Evolutionary conservation across 75 land plant genomes (phyloP).

Genomic region (Adiantum capillusveneris): DNA sequence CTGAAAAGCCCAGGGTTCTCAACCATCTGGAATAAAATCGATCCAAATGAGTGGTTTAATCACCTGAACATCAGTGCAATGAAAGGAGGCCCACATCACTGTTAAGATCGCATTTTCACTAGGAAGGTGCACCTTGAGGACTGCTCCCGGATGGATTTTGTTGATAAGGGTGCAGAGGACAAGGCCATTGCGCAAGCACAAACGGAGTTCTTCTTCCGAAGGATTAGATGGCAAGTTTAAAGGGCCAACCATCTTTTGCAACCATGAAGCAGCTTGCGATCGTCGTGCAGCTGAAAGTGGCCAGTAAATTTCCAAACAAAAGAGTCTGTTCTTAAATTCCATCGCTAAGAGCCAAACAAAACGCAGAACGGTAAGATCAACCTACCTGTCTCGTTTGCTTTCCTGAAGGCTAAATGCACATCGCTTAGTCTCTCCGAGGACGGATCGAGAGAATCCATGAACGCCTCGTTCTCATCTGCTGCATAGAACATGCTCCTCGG

Average conservation of each 20-base stretch:
- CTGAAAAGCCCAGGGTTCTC: constrained; percentile 52
- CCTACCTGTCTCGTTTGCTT: constrained; percentile 11
- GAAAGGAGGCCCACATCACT: neutral
- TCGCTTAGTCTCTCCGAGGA: constrained; percentile 6
- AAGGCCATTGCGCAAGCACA: constrained; percentile 72
- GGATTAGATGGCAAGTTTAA: constrained; percentile 73
- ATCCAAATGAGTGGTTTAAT: too few species aligned
- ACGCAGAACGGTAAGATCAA: neutral
- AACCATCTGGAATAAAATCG: constrained; percentile 82
- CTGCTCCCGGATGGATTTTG: constrained; percentile 75
- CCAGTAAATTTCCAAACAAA: neutral
- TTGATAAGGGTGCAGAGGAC: constrained; percentile 79
- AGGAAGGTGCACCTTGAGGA: constrained; percentile 48
- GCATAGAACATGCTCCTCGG: too few species aligned
- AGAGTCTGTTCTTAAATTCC: too few species aligned
- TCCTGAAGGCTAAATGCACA: constrained; percentile 7
- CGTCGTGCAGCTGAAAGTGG: constrained; percentile 52
- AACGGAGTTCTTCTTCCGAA: constrained; percentile 76
- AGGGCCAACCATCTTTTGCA: constrained; percentile 71
- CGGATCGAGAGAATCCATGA: neutral
- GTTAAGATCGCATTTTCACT: neutral
- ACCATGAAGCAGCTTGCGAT: constrained; percentile 73
- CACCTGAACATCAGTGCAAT: too few species aligned
- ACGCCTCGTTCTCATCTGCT: too few species aligned
- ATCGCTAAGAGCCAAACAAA: neutral